phyloP scores from a whole-genome alignment of 495 filamentous ascomycete species.

The Parathielavia appendiculata region DNA sequence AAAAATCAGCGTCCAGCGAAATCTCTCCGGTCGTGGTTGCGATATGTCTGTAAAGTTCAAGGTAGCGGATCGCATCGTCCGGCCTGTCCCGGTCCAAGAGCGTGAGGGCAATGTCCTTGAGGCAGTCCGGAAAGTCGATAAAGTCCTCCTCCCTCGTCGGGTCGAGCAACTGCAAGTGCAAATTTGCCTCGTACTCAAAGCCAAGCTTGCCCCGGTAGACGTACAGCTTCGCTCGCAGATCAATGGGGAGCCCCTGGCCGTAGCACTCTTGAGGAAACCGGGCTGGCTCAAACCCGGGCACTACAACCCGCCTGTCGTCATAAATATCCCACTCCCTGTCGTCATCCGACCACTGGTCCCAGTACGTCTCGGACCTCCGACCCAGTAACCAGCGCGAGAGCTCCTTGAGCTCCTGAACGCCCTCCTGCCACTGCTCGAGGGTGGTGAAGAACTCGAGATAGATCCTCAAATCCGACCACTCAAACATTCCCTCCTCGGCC shows the following conservation, averaged over 20 bases:
- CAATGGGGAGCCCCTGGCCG: conserved; percentile 69
- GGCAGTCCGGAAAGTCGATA: conserved; percentile 66
- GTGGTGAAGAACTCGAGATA: conserved; percentile 74
- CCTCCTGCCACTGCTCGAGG: conserved; percentile 54
- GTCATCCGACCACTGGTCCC: conserved; percentile 70
- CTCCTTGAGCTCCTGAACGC: conserved; percentile 60
- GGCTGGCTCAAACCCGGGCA: conserved; percentile 46
- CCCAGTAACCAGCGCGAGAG: conserved; percentile 79
- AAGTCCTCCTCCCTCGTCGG: conserved; percentile 51
- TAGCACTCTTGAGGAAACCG: conserved; percentile 60
- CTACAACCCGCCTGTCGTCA: conserved; percentile 59
- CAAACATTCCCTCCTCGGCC: conserved; percentile 50
- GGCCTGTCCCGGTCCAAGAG: conserved; percentile 54
- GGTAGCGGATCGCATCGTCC: conserved; percentile 67
- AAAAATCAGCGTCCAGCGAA: conserved; percentile 52
- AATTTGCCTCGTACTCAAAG: conserved; percentile 66
- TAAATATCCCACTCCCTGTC: conserved; percentile 89
- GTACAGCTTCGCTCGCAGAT: conserved; percentile 81
- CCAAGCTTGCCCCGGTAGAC: conserved; percentile 69
- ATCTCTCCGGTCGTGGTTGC: conserved; percentile 53
- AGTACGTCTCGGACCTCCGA: conserved; percentile 65
- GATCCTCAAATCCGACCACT: conserved; percentile 79
- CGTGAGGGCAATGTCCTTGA: conserved; percentile 64
- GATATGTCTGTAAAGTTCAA: conserved; percentile 57
- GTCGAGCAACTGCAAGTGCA: conserved; percentile 51